Conservation (phyloP, 2,329 filamentous ascomycete species). For the Aschersonia sp. region DNA sequence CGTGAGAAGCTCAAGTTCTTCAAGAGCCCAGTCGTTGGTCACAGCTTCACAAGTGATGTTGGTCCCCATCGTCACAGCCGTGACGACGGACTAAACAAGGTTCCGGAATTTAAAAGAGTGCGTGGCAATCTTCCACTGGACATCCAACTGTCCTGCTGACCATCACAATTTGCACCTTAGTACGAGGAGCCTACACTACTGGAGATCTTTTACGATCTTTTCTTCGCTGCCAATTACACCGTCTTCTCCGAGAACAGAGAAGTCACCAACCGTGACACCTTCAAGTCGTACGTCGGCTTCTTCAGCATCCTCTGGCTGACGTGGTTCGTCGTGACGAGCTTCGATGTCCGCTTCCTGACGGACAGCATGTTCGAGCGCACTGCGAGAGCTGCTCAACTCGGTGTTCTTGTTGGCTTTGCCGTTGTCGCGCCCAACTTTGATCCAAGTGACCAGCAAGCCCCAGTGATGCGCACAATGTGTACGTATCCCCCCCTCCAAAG, state of each 20-base stretch:
- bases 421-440: slow-evolving; percentile 38
- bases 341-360: slow-evolving; percentile 50
- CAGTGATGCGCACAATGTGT: slow-evolving; percentile 27
- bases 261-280: slow-evolving; percentile 15
- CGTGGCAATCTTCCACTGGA: neutral
- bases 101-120: slow-evolving; percentile 13
- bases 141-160: too few relatives aligned
- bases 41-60: neutral
- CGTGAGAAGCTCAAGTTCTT: slow-evolving; percentile 16
- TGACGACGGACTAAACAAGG: slow-evolving; percentile 3
- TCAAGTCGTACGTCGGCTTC: slow-evolving; percentile 21
- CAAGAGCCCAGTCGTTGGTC: slow-evolving; percentile 14
- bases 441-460: slow-evolving; percentile 19
- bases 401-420: slow-evolving; percentile 50
- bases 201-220: slow-evolving; percentile 23
- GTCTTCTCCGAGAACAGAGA: slow-evolving; percentile 31
- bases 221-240: slow-evolving; percentile 44
- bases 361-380: slow-evolving; percentile 48
- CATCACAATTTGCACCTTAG: slow-evolving; percentile 5
- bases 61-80: neutral
- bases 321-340: slow-evolving; percentile 51
- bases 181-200: slow-evolving; percentile 20
- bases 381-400: slow-evolving; percentile 45
- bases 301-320: slow-evolving; percentile 50
- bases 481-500: slow-evolving; percentile 3